Conservation (phyloP, 2,329 filamentous ascomycete genomes). For the Pseudopyrenochaeta lycopersici region DNA sequence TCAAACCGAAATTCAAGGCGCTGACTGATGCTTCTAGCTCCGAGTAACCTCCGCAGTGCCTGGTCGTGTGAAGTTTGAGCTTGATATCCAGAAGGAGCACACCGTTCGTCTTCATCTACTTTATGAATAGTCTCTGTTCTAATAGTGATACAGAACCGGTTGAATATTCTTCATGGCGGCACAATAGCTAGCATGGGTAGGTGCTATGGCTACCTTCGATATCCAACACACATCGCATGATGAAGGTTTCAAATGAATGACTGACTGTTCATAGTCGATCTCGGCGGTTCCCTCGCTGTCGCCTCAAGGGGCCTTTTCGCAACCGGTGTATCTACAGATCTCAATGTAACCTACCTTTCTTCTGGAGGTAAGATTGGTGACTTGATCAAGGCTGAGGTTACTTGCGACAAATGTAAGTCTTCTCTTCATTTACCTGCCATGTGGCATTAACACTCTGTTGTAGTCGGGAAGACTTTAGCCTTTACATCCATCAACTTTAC, state of each 20-base stretch:
- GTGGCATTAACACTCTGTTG: neutral
- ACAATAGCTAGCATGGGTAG: slow-evolving; percentile 76
- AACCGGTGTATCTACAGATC: slow-evolving; percentile 72
- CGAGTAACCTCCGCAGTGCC: slow-evolving; percentile 70
- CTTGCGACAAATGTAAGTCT: slow-evolving; percentile 69
- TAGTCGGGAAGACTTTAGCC: slow-evolving; percentile 72
- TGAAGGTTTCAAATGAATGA: neutral
- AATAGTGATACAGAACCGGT: slow-evolving; percentile 67
- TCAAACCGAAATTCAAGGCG: neutral
- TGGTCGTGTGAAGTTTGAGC: slow-evolving; percentile 77
- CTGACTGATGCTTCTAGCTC: slow-evolving; percentile 59
- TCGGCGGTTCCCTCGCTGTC: slow-evolving; percentile 72
- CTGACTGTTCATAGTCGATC: slow-evolving; percentile 59
- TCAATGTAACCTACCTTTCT: slow-evolving; percentile 72
- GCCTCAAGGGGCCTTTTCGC: slow-evolving; percentile 71
- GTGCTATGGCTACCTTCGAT: neutral
- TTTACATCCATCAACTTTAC: slow-evolving; percentile 70
- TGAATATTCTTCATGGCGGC: slow-evolving; percentile 79
- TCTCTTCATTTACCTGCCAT: neutral
- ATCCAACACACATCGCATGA: neutral
- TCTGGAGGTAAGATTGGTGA: slow-evolving; percentile 72
- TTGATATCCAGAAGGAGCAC: slow-evolving; percentile 77
- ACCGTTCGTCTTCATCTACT: slow-evolving; percentile 66
- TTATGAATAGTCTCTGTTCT: slow-evolving; percentile 1
- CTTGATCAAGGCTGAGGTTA: slow-evolving; percentile 66